These are phyloP conservation scores for Arthroderma sp. DNA, from an alignment of 2,329 filamentous ascomycete genomes.

Conservation along the genomic window DNA sequence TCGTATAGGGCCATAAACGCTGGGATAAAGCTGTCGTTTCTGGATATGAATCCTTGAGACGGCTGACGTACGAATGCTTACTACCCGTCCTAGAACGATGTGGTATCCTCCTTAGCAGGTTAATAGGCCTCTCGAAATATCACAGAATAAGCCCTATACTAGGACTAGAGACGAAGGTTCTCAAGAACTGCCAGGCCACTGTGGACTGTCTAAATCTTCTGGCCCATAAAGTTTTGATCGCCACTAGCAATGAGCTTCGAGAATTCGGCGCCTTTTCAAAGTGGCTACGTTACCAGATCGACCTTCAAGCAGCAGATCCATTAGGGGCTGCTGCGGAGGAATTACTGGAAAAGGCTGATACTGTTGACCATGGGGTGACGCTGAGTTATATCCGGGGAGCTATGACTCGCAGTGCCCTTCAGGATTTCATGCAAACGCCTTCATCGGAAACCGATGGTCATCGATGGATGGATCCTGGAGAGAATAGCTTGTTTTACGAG, in stretches of 20 bases:
- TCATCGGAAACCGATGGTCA: constrained; percentile 29
- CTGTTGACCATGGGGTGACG: constrained; percentile 59
- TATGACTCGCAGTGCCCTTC: constrained; percentile 52
- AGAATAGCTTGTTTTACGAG: constrained; percentile 30
- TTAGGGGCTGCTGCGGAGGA: constrained; percentile 51
- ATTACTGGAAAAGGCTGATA: constrained; percentile 60
- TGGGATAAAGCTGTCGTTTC: constrained; percentile 81
- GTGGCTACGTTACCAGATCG: constrained; percentile 76
- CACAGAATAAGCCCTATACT: constrained; percentile 53
- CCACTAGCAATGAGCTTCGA: constrained; percentile 61
- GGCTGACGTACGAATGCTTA: constrained; percentile 73
- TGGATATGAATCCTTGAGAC: constrained; percentile 64
- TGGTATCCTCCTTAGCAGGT: constrained; percentile 63
- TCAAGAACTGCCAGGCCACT: constrained; percentile 51
- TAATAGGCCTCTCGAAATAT: constrained; percentile 73
- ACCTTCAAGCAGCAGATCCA: constrained; percentile 55
- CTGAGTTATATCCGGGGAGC: constrained; percentile 65
- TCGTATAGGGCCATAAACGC: constrained; percentile 83
- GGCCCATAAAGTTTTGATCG: constrained; percentile 57
- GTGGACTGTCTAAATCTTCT: constrained; percentile 63
- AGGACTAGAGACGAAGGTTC: constrained; percentile 50
- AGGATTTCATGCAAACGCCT: constrained; percentile 38
- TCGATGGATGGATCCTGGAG: constrained; percentile 27
- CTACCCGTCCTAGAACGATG: constrained; percentile 77
- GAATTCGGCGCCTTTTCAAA: constrained; percentile 66